Evolutionary conservation across 1,139 yeast species (phyloP).

Genomic region (Kodamaea sp.): DNA sequence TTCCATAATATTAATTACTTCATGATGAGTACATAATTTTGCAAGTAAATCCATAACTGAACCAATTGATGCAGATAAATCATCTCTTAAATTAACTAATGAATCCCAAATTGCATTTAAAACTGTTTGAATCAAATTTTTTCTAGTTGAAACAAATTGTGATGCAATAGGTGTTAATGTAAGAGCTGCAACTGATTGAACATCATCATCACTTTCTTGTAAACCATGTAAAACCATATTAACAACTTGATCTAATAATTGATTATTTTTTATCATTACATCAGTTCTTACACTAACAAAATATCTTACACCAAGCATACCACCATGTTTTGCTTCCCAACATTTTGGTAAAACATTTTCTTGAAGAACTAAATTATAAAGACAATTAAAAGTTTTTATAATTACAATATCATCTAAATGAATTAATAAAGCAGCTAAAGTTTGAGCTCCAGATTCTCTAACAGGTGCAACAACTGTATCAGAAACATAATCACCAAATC

Average conservation of each 20-base stretch:
- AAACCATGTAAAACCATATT: slow-evolving; percentile 86
- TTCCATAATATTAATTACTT: slow-evolving; percentile 70
- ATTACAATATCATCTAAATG: slow-evolving; percentile 59
- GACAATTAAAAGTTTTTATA: slow-evolving; percentile 58
- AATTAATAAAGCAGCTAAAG: slow-evolving; percentile 80
- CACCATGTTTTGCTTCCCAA: slow-evolving; percentile 99
- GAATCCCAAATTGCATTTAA: slow-evolving; percentile 86
- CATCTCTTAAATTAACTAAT: slow-evolving; percentile 79
- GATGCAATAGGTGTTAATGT: slow-evolving; percentile 86
- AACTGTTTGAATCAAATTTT: slow-evolving; percentile 58
- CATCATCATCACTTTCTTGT: slow-evolving; percentile 86
- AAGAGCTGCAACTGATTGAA: slow-evolving; percentile 95
- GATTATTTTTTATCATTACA: slow-evolving; percentile 55
- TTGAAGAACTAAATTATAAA: slow-evolving; percentile 72
- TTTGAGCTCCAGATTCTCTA: slow-evolving; percentile 93
- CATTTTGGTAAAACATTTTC: slow-evolving; percentile 45
- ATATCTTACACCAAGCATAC: slow-evolving; percentile 89
- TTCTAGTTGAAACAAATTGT: slow-evolving; percentile 69
- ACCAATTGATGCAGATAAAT: slow-evolving; percentile 90
- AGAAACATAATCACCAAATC: slow-evolving; percentile 96
- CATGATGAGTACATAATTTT: slow-evolving; percentile 76
- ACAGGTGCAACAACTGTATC: slow-evolving; percentile 99
- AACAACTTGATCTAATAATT: slow-evolving; percentile 67
- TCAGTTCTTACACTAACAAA: slow-evolving; percentile 89
- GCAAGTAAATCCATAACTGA: slow-evolving; percentile 94